Evolutionary conservation across 1,284 basidiomycete species (phyloP).

Genomic region (Trametes versicolor): DNA sequence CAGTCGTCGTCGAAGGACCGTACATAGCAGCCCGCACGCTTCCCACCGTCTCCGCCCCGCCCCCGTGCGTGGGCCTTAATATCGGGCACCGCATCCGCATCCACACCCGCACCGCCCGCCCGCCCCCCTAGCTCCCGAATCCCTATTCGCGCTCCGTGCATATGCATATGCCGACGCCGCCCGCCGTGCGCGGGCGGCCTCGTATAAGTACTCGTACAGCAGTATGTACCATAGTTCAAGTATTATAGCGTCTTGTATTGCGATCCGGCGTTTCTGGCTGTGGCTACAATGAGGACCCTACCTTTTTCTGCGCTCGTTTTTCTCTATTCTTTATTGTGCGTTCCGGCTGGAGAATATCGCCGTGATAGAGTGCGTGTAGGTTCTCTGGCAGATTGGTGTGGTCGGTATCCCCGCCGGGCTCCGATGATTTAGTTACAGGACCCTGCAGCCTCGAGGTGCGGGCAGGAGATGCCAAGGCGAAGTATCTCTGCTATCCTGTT

Average conservation of each 20-base stretch:
- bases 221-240: conserved; percentile 33
- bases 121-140: not conserved
- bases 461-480: too few relatives aligned
- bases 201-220: conserved; percentile 25
- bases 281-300: conserved; percentile 6
- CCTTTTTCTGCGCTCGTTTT: not conserved
- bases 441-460: too few relatives aligned
- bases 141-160: not conserved
- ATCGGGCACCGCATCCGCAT: conserved; percentile 3
- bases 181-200: conserved; percentile 9
- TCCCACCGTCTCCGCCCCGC: conserved; percentile 5
- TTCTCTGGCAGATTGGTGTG: not conserved
- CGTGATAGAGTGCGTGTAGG: not conserved
- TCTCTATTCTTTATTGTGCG: not conserved
- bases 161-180: conserved; percentile 4
- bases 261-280: not conserved
- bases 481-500: too few relatives aligned
- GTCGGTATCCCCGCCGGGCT: too few relatives aligned
- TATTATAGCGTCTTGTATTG: conserved; percentile 32
- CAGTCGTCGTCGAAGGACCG: not conserved
- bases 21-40: not conserved
- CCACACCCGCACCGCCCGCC: not conserved
- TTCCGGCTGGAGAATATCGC: not conserved
- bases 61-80: conserved; percentile 7
- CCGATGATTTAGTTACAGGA: too few relatives aligned